phyloP scores from a whole-genome alignment of 768 basidiomycete genomes.

The Strobilomyces dryophilus region DNA sequence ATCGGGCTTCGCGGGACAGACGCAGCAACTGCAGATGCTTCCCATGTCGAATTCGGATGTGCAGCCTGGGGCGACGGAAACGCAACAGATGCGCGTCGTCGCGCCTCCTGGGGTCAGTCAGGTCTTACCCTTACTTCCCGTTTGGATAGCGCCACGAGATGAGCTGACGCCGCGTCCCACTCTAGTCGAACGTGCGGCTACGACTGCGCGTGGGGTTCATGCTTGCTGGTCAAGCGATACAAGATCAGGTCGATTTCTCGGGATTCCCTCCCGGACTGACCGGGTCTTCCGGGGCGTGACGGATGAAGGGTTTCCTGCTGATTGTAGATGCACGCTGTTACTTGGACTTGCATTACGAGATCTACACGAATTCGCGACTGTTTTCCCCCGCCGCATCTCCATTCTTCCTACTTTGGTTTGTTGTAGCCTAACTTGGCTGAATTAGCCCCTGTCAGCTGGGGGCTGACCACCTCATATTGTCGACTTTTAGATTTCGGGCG shows the following conservation, averaged over 20 bases:
- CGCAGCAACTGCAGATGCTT: conserved; percentile 96
- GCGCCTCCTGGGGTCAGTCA: conserved; percentile 80
- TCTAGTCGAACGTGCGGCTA: conserved; percentile 76
- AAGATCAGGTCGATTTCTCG: conserved; percentile 93
- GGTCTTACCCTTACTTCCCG: neutral
- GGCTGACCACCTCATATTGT: no score
- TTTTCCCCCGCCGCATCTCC: neutral
- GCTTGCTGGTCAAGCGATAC: conserved; percentile 62
- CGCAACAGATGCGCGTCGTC: conserved; percentile 91
- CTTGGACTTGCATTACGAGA: conserved; percentile 13
- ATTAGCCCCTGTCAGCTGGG: conserved; percentile 26
- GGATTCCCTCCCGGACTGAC: conserved; percentile 82
- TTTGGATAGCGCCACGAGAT: neutral
- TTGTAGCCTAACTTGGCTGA: conserved; percentile 6
- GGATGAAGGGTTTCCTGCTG: neutral
- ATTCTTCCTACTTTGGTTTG: conserved; percentile 1
- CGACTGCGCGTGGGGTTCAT: conserved; percentile 80
- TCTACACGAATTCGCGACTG: conserved; percentile 19
- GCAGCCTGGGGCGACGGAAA: conserved; percentile 74
- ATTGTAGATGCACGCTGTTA: conserved; percentile 15
- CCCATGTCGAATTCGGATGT: conserved; percentile 91
- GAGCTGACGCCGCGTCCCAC: conserved; percentile 4
- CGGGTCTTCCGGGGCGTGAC: conserved; percentile 31
- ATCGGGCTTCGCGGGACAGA: conserved; percentile 43
- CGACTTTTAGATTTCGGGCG: conserved; percentile 22